A percentile compares a stretch with the other conserved stretches of the same genome.
Evolutionary conservation across 75 land plant species (phyloP).

Genomic region (Isoetes taiwanensis): DNA sequence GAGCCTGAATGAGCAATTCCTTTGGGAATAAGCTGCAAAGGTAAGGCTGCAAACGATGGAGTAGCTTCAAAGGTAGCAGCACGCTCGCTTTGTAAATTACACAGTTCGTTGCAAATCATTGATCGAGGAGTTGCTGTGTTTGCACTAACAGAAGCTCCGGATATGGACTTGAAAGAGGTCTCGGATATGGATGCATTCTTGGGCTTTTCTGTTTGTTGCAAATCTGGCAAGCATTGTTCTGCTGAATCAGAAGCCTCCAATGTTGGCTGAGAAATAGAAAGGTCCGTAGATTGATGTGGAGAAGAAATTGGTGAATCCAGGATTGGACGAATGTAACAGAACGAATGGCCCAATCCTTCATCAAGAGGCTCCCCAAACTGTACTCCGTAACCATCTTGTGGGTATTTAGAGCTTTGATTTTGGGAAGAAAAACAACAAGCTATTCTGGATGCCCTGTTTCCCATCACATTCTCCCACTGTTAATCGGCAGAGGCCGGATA

Average conservation of each 20-base stretch:
- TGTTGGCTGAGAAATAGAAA: not conserved
- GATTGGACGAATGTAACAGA: constrained; percentile 83
- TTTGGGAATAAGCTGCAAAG: not conserved
- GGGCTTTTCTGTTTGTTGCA: too few species aligned
- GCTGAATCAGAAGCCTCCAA: too few species aligned
- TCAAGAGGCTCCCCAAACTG: constrained; percentile 40
- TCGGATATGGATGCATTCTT: constrained; percentile 10
- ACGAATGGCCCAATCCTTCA: constrained; percentile 88
- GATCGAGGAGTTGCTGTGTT: not conserved
- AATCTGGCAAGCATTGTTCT: too few species aligned
- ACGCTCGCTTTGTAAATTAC: too few species aligned
- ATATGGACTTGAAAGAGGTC: constrained; percentile 6
- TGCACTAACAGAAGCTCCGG: not conserved
- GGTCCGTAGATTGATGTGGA: not conserved
- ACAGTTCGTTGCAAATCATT: too few species aligned
- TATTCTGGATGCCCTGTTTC: not conserved
- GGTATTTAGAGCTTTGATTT: too few species aligned
- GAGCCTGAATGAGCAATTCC: constrained; percentile 2
- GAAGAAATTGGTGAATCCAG: not conserved
- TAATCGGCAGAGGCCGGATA: too few species aligned
- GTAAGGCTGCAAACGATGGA: not conserved
- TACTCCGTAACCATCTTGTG: constrained; percentile 20
- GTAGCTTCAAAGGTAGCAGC: not conserved
- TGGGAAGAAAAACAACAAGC: not conserved
- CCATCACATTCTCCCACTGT: not conserved